Evolutionary conservation across 2,329 filamentous ascomycete genomes (phyloP), one percentile per base, ranked within the genome.

Genomic region (Ceratocystis lukuohia): DNA sequence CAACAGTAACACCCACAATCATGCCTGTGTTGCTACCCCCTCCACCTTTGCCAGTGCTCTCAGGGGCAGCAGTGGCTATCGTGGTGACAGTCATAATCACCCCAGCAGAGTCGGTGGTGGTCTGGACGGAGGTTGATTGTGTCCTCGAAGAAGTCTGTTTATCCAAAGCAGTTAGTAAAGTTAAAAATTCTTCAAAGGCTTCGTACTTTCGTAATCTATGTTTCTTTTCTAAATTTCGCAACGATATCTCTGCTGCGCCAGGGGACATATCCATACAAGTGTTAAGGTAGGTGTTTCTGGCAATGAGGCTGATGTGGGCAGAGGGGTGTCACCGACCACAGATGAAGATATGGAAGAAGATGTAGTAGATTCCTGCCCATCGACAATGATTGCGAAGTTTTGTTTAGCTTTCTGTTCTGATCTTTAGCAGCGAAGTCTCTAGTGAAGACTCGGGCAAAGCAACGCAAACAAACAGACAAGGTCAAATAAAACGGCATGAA

Each of bases 1-100:
- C 82, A 2, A 84, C 72, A 2, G 79, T 80, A 10, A 84, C 78
- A 17, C 82, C 82, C 1, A 78, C 81, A 41, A 81, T 77, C 7
- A 77, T 75, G 1, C 82, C 82, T 0, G 78, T 78, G 41, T 74
- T 74, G 0, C 83, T 73, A 5, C 72, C 72, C 10, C 69, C 69
- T 3, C 70, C 71, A 5, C 72, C 70, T 8, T 62, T 61, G 8
- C 59, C 48, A 6, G 72, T 66, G 59, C 7, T 41, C 7, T 70
- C 72, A 2, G 72, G 70, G 44, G 72, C 72, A 33, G 70, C 69
- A 0, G 79, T 79, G 0, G 82, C 81, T 5, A 76, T 76, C 17
- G 82, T 77, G 1, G 81, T 84, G 2, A 86, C 78, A 1, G 82
- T 86, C 67, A 77, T 78, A 25, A 84, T 74, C 4, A 75, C 78